A percentile compares a stretch with the other conserved stretches of the same genome.
phyloP scores from a whole-genome alignment of 2,329 filamentous ascomycete species.

The Epicoccum sorghinum region DNA sequence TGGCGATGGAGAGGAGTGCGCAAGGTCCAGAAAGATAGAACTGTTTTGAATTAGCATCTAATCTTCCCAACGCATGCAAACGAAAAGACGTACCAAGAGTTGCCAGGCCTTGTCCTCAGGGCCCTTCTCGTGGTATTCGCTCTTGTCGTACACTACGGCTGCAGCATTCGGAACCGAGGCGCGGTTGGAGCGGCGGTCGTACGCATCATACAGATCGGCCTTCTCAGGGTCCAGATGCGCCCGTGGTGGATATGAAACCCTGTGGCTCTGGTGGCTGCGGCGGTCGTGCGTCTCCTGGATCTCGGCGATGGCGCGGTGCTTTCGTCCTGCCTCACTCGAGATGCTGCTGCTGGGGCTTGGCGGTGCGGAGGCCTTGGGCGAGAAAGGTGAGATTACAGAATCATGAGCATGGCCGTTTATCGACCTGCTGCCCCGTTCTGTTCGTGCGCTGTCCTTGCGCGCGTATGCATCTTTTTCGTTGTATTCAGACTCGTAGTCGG shows the following conservation, averaged over 20 bases:
- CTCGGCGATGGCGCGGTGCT: slow-evolving; percentile 24
- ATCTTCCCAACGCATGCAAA: no score
- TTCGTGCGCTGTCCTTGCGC: slow-evolving; percentile 20
- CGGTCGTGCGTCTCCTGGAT: slow-evolving; percentile 16
- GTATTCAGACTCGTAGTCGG: slow-evolving; percentile 26
- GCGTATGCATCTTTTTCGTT: slow-evolving; percentile 34
- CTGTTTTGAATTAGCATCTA: slow-evolving; percentile 32
- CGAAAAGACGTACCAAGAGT: slow-evolving; percentile 45
- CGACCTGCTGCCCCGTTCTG: slow-evolving; percentile 31
- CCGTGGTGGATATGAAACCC: slow-evolving; percentile 29
- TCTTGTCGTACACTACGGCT: slow-evolving; percentile 41
- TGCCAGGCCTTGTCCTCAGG: slow-evolving; percentile 54
- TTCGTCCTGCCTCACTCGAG: slow-evolving; percentile 28
- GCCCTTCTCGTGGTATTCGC: slow-evolving; percentile 45
- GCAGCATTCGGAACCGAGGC: slow-evolving; percentile 28
- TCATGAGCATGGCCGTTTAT: slow-evolving; percentile 39
- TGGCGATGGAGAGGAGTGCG: slow-evolving; percentile 60
- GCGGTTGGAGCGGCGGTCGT: slow-evolving; percentile 20
- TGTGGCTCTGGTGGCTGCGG: slow-evolving; percentile 1
- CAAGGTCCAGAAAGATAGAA: slow-evolving; percentile 62
- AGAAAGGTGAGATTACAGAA: slow-evolving; percentile 48
- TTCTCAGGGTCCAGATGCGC: slow-evolving; percentile 47
- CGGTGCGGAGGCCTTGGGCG: slow-evolving; percentile 40
- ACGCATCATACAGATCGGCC: slow-evolving; percentile 21
- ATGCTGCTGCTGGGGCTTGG: slow-evolving; percentile 45